phyloP scores from a whole-genome alignment of 495 filamentous ascomycete genomes.

The Lasiosphaeris hirsuta region DNA sequence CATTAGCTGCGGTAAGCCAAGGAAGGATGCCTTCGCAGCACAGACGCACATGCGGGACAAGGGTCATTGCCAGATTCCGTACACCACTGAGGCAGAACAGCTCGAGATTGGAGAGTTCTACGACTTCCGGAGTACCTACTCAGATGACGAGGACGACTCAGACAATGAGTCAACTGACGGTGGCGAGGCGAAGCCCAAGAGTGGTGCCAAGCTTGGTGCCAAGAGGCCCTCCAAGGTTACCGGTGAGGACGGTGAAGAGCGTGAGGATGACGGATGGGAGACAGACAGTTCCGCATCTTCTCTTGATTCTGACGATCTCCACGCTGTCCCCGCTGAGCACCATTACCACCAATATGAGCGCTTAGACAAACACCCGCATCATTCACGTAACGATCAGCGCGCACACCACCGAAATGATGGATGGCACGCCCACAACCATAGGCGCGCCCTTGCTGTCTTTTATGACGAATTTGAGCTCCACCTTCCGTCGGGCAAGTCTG shows the following conservation, averaged over 20 bases:
- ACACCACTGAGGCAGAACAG: slow-evolving; percentile 83
- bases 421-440: slow-evolving; percentile 68
- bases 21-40: slow-evolving; percentile 67
- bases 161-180: slow-evolving; percentile 60
- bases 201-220: slow-evolving; percentile 57
- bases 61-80: slow-evolving; percentile 94
- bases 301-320: slow-evolving; percentile 72
- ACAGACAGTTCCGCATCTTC: slow-evolving; percentile 84
- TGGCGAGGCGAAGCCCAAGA: slow-evolving; percentile 44
- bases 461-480: slow-evolving; percentile 91
- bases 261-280: slow-evolving; percentile 64
- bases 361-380: slow-evolving; percentile 61
- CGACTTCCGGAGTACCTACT: slow-evolving; percentile 94
- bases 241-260: slow-evolving; percentile 42
- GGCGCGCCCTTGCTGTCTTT: slow-evolving; percentile 65
- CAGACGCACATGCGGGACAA: slow-evolving; percentile 97
- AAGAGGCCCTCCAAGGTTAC: slow-evolving; percentile 46
- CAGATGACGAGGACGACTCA: slow-evolving; percentile 61
- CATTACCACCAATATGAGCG: slow-evolving; percentile 57
- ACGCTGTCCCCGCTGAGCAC: slow-evolving; percentile 65
- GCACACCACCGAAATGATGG: slow-evolving; percentile 67
- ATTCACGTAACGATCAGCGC: slow-evolving; percentile 60
- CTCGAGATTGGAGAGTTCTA: slow-evolving; percentile 97
- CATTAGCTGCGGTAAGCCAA: slow-evolving; percentile 75
- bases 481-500: slow-evolving; percentile 85